A percentile compares a stretch with the other conserved stretches of the same genome.
Conservation (phyloP, 306 rosid genomes). For the Prunus salicina region DNA sequence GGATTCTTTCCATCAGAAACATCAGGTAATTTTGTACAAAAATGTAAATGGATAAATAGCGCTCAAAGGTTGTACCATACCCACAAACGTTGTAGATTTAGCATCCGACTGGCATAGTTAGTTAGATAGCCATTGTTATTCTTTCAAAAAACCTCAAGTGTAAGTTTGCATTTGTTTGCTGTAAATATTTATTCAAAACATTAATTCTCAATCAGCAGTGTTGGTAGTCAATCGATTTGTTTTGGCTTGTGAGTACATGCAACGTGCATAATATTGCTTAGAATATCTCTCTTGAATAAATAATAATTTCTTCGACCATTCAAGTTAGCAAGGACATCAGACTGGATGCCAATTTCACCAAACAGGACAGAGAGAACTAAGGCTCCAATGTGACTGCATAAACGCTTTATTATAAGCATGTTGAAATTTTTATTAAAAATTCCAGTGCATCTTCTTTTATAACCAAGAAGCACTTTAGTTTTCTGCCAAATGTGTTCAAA, state of each 20-base stretch:
- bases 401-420: no score
- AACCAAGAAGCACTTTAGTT: no score
- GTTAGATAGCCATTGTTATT: conserved; percentile 42
- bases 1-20: conserved; percentile 24
- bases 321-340: no score
- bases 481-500: no score
- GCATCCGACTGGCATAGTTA: conserved; percentile 31
- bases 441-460: no score
- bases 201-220: conserved; percentile 14
- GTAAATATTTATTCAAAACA: conserved; percentile 28
- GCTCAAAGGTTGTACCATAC: background rate
- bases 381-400: no score
- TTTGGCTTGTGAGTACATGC: background rate
- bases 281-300: background rate
- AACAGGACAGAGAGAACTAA: no score
- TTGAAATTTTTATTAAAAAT: no score
- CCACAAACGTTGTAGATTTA: conserved; percentile 18
- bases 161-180: conserved; percentile 29
- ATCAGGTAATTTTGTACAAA: conserved; percentile 17
- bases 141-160: conserved; percentile 36
- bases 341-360: no score
- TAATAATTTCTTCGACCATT: background rate
- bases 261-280: no score
- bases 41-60: conserved; percentile 22
- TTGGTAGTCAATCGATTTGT: background rate